Base-by-base conservation (phyloP, 2,329 filamentous ascomycete genomes). In the Sclerotinia glacialis region DNA sequence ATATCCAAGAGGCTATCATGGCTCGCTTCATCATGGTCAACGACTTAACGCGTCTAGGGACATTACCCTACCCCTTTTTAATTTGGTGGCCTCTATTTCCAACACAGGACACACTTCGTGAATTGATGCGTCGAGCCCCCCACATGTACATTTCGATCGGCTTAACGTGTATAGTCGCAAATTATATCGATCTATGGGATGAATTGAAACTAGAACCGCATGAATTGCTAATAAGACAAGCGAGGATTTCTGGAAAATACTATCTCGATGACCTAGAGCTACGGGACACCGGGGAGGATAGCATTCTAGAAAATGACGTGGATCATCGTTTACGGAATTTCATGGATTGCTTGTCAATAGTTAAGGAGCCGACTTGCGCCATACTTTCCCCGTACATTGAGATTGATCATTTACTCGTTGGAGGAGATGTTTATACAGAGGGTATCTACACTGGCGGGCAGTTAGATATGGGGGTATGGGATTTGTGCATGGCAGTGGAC, bases 11-110 rank as follows among this genome's bases (percentile, higher is more conserved):
- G 1, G 54, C 54, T 14, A 7, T 21, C 7, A 1, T 28, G 44
- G 54, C 54, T 26, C 40, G 54, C 16, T 58, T 58, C 54, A 58
- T 58, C 23, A 58, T 58, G 54, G 40, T 28, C 1, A 58, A 58
- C 16, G 40, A 58, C 0, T 31, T 58, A 0, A 42, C 54, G 0
- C 37, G 54, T 18, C 9, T 56, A 4, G 9, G 5, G 1, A 7
- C 16, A 4, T 2, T 0, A 34, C 12, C 2, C 23, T 9, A 40
- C 21, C 53, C 37, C 23, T 56, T 56, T 2, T 2, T 56, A 37
- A 56, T 56, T 1, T 58, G 54, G 37, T 58, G 37, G 37, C 54
- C 54, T 1, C 37, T 44, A 0, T 2, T 44, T 16, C 54, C 54
- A 0, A 16, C 3, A 5, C n/a, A 56, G 37, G 1, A 0, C 12